Evolutionary conservation across 169 alveolate species (phyloP).

Genomic region (Neospora caninum): DNA sequence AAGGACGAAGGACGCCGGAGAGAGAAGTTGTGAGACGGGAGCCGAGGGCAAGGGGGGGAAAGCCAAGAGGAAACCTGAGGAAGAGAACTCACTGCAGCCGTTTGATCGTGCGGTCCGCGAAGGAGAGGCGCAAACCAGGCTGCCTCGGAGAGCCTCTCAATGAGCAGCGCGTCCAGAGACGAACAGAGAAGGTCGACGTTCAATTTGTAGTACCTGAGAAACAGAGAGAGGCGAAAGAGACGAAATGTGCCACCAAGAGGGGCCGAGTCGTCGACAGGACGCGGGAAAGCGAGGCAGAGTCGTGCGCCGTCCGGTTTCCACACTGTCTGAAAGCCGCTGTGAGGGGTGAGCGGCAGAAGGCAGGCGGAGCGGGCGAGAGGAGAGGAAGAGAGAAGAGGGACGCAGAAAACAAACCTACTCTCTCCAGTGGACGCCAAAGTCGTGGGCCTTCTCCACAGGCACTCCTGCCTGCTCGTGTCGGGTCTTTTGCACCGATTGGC

Average conservation of each 20-base stretch:
- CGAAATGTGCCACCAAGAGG: too few relatives aligned
- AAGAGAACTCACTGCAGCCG: neutral
- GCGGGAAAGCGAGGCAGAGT: too few relatives aligned
- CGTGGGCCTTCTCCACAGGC: conserved; percentile 86
- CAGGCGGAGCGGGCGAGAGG: neutral
- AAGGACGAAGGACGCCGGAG: too few relatives aligned
- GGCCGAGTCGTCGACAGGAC: too few relatives aligned
- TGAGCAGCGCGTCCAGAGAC: conserved; percentile 28
- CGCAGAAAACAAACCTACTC: conserved; percentile 59
- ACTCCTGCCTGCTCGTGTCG: conserved; percentile 52
- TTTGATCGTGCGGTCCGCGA: neutral
- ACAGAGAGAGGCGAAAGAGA: neutral
- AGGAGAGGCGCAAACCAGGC: conserved; percentile 3
- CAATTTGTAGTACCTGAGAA: conserved; percentile 12
- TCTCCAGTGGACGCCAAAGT: conserved; percentile 86
- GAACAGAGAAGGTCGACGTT: neutral
- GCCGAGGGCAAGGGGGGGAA: neutral
- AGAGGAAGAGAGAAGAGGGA: neutral
- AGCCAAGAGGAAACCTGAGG: neutral
- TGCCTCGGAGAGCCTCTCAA: neutral
- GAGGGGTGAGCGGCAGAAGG: too few relatives aligned
- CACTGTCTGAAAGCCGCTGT: too few relatives aligned
- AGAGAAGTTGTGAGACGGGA: neutral
- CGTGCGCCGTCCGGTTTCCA: too few relatives aligned
- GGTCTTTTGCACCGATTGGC: neutral